A percentile compares a stretch with the other conserved stretches of the same genome.
phyloP scores from a whole-genome alignment of 2,329 filamentous ascomycete genomes.

The Fonsecaea nubica region DNA sequence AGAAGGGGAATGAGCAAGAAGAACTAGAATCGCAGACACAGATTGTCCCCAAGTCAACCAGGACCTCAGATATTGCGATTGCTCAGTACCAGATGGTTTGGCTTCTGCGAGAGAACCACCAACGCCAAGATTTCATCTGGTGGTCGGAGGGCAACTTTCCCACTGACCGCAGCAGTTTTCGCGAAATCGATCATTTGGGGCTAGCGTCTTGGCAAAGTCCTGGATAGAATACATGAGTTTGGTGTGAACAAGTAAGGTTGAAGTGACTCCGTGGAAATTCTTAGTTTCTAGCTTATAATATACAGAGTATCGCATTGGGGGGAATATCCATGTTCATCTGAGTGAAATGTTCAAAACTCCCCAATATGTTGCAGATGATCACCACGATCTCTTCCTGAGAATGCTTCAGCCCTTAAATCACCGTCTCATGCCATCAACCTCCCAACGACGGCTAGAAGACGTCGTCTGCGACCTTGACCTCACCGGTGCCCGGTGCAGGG shows the following conservation, averaged over 20 bases:
- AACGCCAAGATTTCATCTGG: conserved; percentile 1
- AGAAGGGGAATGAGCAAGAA: neutral
- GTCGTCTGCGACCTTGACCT: conserved; percentile 11
- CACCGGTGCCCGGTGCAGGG: conserved; percentile 18
- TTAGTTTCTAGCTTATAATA: too few species aligned
- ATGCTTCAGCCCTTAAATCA: neutral
- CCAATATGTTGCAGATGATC: neutral
- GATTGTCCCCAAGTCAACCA: neutral
- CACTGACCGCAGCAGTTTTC: neutral
- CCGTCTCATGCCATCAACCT: neutral
- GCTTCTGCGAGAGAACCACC: conserved; percentile 1
- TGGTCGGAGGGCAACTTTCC: neutral
- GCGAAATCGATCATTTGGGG: neutral
- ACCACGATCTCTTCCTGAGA: neutral
- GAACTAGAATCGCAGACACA: neutral
- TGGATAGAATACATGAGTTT: too few species aligned
- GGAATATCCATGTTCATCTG: neutral
- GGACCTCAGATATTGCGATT: neutral
- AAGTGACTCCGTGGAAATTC: too few species aligned
- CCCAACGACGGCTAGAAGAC: conserved; percentile 20
- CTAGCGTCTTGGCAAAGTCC: neutral
- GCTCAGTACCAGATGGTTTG: conserved; percentile 12
- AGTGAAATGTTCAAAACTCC: neutral
- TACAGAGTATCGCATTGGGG: neutral
- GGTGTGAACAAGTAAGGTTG: too few species aligned